Percentiles rank a stretch among this genome's conserved stretches.
phyloP scores from a whole-genome alignment of 1,284 basidiomycete species.

The Irpex lacteus region DNA sequence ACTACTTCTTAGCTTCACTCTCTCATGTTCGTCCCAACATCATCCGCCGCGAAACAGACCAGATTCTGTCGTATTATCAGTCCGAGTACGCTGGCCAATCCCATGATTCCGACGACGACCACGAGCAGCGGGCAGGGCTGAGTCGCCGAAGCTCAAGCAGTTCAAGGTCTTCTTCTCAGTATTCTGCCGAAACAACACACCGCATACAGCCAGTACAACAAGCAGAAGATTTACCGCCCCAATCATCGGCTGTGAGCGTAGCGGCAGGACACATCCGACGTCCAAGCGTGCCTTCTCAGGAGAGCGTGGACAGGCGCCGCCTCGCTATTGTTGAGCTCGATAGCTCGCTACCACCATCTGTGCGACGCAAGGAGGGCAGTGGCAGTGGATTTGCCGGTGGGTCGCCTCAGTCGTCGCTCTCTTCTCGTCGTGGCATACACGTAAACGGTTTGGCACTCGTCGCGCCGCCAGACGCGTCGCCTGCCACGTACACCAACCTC shows the following conservation, averaged over 20 bases:
- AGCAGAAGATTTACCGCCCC: not conserved
- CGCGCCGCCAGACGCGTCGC: slow-evolving; percentile 64
- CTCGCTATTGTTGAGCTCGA: slow-evolving; percentile 64
- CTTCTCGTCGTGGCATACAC: slow-evolving; percentile 43
- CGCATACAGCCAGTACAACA: slow-evolving; percentile 22
- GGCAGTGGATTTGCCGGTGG: slow-evolving; percentile 11
- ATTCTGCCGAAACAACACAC: slow-evolving; percentile 38
- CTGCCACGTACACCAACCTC: slow-evolving; percentile 46
- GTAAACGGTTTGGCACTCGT: slow-evolving; percentile 59
- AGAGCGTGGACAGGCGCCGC: slow-evolving; percentile 59
- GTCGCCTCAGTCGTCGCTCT: slow-evolving; percentile 28
- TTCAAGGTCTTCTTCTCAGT: slow-evolving; percentile 42
- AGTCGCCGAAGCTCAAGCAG: slow-evolving; percentile 16
- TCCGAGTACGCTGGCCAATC: slow-evolving; percentile 30
- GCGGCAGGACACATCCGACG: slow-evolving; percentile 29
- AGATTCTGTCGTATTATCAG: slow-evolving; percentile 33
- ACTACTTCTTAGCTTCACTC: slow-evolving; percentile 12
- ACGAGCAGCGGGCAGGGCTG: slow-evolving; percentile 9
- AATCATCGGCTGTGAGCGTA: not conserved
- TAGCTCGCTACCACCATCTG: slow-evolving; percentile 19
- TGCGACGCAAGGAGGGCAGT: slow-evolving; percentile 24
- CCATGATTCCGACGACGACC: slow-evolving; percentile 19
- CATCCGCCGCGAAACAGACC: slow-evolving; percentile 29
- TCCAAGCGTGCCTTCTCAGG: slow-evolving; percentile 52
- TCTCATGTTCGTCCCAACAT: slow-evolving; percentile 23